Evolutionary conservation across 2,329 filamentous ascomycete genomes (phyloP).

Genomic region (Trichophyton schoenleinii): DNA sequence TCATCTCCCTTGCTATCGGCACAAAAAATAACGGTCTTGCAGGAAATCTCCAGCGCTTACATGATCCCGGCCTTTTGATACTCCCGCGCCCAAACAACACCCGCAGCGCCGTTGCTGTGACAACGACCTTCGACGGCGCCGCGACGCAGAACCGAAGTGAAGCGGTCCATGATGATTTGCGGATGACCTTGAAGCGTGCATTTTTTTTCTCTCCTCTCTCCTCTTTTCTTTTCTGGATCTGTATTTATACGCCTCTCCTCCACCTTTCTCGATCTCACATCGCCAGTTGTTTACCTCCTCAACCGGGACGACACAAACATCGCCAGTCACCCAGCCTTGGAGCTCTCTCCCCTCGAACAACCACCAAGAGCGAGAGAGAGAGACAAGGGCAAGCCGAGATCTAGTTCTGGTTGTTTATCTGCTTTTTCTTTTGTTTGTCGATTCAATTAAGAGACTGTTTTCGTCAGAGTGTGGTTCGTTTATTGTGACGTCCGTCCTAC

Average conservation of each 20-base stretch:
- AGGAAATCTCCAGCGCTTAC: background rate
- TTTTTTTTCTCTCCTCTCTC: background rate
- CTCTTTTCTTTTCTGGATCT: background rate
- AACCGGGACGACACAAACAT: background rate
- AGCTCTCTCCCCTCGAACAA: background rate
- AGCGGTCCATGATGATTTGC: conserved; percentile 1
- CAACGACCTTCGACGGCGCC: conserved; percentile 3
- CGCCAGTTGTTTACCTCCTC: background rate
- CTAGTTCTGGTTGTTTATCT: background rate
- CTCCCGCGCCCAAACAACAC: background rate
- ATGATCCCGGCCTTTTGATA: background rate
- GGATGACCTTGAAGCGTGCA: background rate
- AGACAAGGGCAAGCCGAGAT: background rate
- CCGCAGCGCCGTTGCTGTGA: conserved; percentile 1
- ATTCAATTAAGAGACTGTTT: background rate
- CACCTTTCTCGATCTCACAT: background rate
- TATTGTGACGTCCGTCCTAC: background rate
- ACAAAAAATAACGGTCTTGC: background rate
- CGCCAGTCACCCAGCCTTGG: background rate
- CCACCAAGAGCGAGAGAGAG: background rate
- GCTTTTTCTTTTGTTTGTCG: background rate
- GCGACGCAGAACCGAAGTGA: conserved; percentile 3
- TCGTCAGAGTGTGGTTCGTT: background rate
- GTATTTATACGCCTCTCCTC: background rate
- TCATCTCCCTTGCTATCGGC: background rate